These are phyloP conservation scores for Limnanthes douglasii DNA, from an alignment of 345 rosid species.

Conservation along the genomic window DNA sequence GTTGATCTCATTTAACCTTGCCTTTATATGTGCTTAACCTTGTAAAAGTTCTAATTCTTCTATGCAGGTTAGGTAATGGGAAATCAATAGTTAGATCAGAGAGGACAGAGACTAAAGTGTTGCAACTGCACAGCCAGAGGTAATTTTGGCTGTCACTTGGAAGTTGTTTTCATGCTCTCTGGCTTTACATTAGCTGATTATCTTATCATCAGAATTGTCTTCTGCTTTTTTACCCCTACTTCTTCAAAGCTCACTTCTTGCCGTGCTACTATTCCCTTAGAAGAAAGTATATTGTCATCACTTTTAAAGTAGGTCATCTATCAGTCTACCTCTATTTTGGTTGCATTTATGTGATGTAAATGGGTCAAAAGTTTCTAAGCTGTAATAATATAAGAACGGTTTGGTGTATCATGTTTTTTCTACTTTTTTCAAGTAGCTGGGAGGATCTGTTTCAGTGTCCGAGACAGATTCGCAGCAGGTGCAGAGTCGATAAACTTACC, in stretches of 20 bases:
- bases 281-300: too few relatives aligned
- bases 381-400: too few relatives aligned
- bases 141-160: too few relatives aligned
- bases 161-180: too few relatives aligned
- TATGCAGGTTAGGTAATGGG: conserved; percentile 37
- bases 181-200: not conserved
- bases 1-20: conserved; percentile 5
- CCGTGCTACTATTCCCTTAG: too few relatives aligned
- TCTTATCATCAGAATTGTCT: too few relatives aligned
- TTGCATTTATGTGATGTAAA: not conserved
- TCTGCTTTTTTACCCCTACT: too few relatives aligned
- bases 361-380: not conserved
- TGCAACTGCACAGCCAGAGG: conserved; percentile 33
- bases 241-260: too few relatives aligned
- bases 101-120: conserved; percentile 51
- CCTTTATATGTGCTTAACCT: conserved; percentile 6
- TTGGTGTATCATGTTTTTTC: too few relatives aligned
- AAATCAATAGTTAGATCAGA: conserved; percentile 76
- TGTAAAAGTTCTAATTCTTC: not conserved
- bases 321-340: too few relatives aligned
- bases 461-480: not conserved
- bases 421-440: too few relatives aligned
- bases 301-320: too few relatives aligned
- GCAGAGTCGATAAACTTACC: not conserved
- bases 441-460: not conserved